Percentiles rank a stretch among this genome's conserved stretches.
phyloP scores from a whole-genome alignment of 2,329 filamentous ascomycete species.

The Fusarium austroafricanum region DNA sequence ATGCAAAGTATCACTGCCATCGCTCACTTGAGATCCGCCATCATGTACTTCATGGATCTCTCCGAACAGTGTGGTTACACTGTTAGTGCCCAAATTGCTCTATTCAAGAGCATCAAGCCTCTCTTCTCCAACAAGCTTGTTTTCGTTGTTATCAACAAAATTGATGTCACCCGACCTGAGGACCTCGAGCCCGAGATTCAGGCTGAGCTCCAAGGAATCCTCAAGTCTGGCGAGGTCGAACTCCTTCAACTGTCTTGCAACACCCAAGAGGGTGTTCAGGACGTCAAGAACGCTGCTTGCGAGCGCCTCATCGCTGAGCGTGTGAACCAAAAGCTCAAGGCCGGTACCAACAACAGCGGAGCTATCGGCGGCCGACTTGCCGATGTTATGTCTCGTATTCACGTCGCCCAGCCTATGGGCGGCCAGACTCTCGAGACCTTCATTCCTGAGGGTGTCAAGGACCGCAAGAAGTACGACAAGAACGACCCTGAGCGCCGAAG shows the following conservation, averaged over 20 bases:
- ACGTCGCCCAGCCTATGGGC: slow-evolving; percentile 93
- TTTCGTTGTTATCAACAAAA: slow-evolving; percentile 98
- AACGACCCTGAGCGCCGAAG: slow-evolving; percentile 84
- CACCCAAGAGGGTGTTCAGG: slow-evolving; percentile 92
- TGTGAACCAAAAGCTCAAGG: slow-evolving; percentile 96
- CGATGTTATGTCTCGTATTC: slow-evolving; percentile 92
- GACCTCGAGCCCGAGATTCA: slow-evolving; percentile 85
- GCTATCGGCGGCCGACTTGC: slow-evolving; percentile 83
- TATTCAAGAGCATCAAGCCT: slow-evolving; percentile 97
- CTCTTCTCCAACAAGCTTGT: slow-evolving; percentile 98
- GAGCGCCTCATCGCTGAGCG: slow-evolving; percentile 92
- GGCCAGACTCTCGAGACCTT: slow-evolving; percentile 83
- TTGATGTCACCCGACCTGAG: slow-evolving; percentile 88
- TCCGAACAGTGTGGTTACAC: slow-evolving; percentile 97
- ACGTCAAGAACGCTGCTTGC: slow-evolving; percentile 94
- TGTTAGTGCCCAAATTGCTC: slow-evolving; percentile 89
- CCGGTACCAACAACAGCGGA: slow-evolving; percentile 81
- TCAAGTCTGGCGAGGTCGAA: slow-evolving; percentile 91
- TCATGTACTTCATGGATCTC: slow-evolving; percentile 98
- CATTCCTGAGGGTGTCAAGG: slow-evolving; percentile 87
- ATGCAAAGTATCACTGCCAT: slow-evolving; percentile 99
- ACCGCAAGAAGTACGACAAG: slow-evolving; percentile 89
- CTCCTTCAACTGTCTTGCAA: slow-evolving; percentile 94
- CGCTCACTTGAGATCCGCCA: slow-evolving; percentile 93
- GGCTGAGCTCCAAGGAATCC: slow-evolving; percentile 79